phyloP scores from a whole-genome alignment of 169 alveolate species.

The Plasmodium ovale region DNA sequence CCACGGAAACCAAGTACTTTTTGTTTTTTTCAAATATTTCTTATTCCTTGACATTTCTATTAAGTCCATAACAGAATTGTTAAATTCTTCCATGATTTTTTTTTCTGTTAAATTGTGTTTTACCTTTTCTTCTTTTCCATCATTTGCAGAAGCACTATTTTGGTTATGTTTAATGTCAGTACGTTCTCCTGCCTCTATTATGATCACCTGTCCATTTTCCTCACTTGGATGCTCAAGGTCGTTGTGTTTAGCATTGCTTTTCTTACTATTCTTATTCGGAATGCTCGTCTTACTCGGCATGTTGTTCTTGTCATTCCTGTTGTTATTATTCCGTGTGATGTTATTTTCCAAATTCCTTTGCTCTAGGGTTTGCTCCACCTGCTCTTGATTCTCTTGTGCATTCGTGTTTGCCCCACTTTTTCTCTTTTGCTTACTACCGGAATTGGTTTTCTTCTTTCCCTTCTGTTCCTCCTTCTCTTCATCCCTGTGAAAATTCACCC shows the following conservation, averaged over 20 bases:
- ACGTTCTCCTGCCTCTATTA: not conserved
- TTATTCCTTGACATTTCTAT: constrained; percentile 65
- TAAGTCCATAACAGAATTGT: constrained; percentile 61
- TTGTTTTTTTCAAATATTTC: constrained; percentile 30
- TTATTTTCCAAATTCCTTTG: not conserved
- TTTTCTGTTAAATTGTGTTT: not conserved
- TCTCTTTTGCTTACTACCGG: constrained; percentile 5
- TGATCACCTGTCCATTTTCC: not conserved
- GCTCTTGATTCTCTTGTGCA: not conserved
- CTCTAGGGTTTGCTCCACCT: constrained; percentile 1
- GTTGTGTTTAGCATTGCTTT: not conserved
- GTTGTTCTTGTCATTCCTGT: too few species aligned
- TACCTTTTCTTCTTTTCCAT: constrained; percentile 14
- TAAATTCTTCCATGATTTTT: constrained; percentile 10
- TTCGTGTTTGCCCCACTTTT: not conserved
- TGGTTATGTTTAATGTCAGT: not conserved
- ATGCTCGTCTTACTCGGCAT: too few species aligned
- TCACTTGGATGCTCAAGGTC: not conserved
- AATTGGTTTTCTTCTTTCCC: not conserved
- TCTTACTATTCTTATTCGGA: constrained; percentile 3
- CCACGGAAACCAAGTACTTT: constrained; percentile 75
- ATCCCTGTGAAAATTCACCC: too few species aligned
- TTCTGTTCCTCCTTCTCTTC: not conserved
- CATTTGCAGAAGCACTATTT: constrained; percentile 1
- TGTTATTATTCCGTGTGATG: too few species aligned